phyloP scores from a whole-genome alignment of 352 stramenopile genomes.

The Globisporangium parvum region DNA sequence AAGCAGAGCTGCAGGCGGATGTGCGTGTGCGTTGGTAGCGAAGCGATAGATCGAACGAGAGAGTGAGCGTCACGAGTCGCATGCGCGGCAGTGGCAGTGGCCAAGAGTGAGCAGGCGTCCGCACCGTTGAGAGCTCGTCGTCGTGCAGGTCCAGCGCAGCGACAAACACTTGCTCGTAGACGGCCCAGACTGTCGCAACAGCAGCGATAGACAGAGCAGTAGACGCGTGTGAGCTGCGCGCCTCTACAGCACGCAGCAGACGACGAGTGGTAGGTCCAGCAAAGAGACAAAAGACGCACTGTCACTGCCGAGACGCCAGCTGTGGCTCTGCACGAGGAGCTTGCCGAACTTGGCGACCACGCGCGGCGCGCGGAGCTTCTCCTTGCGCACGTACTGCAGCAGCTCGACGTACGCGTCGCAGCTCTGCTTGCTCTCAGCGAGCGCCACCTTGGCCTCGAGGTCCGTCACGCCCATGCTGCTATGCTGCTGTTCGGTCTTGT shows the following conservation, averaged over 20 bases:
- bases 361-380: constrained; percentile 45
- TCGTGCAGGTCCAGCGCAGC: constrained; percentile 61
- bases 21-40: too few relatives aligned
- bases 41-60: constrained; percentile 2
- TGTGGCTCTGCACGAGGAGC: constrained; percentile 43
- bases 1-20: constrained; percentile 6
- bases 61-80: not conserved
- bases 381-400: constrained; percentile 46
- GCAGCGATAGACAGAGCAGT: too few relatives aligned
- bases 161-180: constrained; percentile 64
- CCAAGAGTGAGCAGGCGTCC: not conserved
- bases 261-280: too few relatives aligned
- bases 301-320: constrained; percentile 44
- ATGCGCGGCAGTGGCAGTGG: too few relatives aligned
- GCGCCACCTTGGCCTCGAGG: constrained; percentile 37
- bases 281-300: constrained; percentile 22
- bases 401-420: constrained; percentile 33
- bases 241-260: too few relatives aligned
- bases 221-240: too few relatives aligned
- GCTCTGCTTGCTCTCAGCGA: constrained; percentile 25
- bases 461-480: constrained; percentile 28
- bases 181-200: constrained; percentile 34
- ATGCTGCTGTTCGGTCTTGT: not conserved
- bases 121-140: constrained; percentile 33
- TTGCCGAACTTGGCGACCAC: constrained; percentile 34